phyloP scores from a whole-genome alignment of 2,329 filamentous ascomycete genomes.

The Colletotrichum sp. region DNA sequence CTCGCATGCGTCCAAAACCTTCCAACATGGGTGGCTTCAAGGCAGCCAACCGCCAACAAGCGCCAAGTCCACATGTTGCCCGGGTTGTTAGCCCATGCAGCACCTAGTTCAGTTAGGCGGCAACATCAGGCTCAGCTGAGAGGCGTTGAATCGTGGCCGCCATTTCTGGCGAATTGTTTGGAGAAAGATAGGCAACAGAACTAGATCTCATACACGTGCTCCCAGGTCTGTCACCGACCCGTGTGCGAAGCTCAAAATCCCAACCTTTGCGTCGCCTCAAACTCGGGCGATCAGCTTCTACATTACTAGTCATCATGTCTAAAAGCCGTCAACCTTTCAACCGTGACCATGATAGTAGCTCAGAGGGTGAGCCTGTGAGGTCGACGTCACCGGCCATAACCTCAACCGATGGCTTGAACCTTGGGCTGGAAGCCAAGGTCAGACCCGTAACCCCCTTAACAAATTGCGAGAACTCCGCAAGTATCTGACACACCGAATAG shows the following conservation, averaged over 20 bases:
- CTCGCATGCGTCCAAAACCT: not conserved
- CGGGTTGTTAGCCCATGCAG: not conserved
- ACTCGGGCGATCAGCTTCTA: fast-evolving
- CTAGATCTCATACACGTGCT: not conserved
- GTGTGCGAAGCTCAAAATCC: not conserved
- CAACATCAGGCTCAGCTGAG: fast-evolving
- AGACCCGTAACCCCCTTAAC: not conserved
- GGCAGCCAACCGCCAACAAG: not conserved
- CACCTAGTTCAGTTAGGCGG: not conserved
- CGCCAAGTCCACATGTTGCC: not conserved
- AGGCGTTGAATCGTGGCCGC: not conserved
- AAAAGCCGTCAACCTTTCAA: not conserved
- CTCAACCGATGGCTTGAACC: fast-evolving
- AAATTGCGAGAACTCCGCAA: not conserved
- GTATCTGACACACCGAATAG: not conserved
- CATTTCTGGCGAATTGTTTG: not conserved
- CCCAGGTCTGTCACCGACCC: fast-evolving
- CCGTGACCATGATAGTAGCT: not conserved
- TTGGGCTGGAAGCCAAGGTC: not conserved
- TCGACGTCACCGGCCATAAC: fast-evolving
- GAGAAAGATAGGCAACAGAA: not conserved
- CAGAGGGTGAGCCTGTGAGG: not conserved
- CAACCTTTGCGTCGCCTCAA: fast-evolving
- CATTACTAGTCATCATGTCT: not conserved
- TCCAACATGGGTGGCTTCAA: not conserved